Base-by-base conservation (phyloP, 768 basidiomycete genomes). In the Terana coerulea region DNA sequence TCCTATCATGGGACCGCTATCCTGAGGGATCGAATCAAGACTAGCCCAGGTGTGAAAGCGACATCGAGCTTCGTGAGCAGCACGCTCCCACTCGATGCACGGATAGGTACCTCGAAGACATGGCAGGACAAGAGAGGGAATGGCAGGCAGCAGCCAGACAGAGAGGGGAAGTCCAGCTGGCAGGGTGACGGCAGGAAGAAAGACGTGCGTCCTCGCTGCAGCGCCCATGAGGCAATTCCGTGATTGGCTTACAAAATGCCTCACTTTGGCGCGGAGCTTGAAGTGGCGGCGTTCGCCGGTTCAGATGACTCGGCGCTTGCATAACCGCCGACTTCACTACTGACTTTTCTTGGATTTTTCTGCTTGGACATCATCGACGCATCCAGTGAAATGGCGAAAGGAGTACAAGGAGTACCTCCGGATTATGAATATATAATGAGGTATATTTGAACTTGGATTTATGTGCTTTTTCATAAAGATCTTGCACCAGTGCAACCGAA, bases 41-140 rank as follows among this genome's bases (percentile, higher is more conserved):
- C 33, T 36, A 31, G 37, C 17, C 21, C 34, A 49, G 17, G 17
- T 39, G 17, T 11, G 14, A 9, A 33, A 22, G 29, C 30, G 44
- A 28, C 49, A 52, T 53, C 56, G 61, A 55, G 59, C 41, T 67
- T 61, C 61, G 47, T 56, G 64, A 67, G 65, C 56, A 58, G 45
- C 34, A 40, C 60, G 64, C 65, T 65, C 63, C 51, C 64, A 62
- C 62, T 57, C 57, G 57, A 51, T 50, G 39, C 42, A n/a, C 29
- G 30, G 10, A 30, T 19, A 25, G 37, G 11, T 39, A 22, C 11
- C 17, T 39, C 37, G 37, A 3, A n/a, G 11, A 10, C 36, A 39
- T n/a, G 21, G 28, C n/a, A 15, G 19, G 14, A 44, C 7, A 36
- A 15, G 42, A 41, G 15, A 26, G 26, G 30, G 41, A 47, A 44